Evolutionary conservation across 2,329 filamentous ascomycete species (phyloP).

Genomic region (Aureobasidium vineae): DNA sequence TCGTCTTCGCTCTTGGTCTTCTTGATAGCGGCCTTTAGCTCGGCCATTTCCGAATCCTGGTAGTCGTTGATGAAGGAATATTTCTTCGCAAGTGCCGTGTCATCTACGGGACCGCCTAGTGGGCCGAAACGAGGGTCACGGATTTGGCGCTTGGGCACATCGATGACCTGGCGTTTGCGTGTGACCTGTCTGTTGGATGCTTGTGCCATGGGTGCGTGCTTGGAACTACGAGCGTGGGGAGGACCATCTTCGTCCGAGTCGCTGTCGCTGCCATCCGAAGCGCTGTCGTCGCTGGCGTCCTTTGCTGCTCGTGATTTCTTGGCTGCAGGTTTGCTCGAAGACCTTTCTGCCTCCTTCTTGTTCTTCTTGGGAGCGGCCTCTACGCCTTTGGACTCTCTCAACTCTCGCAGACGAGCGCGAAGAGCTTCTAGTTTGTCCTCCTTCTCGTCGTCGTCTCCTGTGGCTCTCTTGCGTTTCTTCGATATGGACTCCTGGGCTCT

Average conservation of each 20-base stretch:
- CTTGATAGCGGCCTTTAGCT: constrained; percentile 67
- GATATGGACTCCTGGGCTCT: constrained; percentile 73
- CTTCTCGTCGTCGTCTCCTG: constrained; percentile 40
- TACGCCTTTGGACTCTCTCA: constrained; percentile 43
- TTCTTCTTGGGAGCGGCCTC: constrained; percentile 32
- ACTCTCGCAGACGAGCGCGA: constrained; percentile 46
- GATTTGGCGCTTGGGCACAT: constrained; percentile 54
- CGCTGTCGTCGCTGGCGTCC: constrained; percentile 28
- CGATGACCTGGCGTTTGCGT: constrained; percentile 72
- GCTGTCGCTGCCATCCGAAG: constrained; percentile 23
- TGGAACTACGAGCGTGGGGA: constrained; percentile 60
- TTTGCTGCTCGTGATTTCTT: constrained; percentile 31
- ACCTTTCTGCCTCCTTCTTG: neutral
- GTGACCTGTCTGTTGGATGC: constrained; percentile 81
- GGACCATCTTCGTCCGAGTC: constrained; percentile 36
- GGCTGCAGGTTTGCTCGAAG: constrained; percentile 14
- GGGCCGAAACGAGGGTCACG: constrained; percentile 90
- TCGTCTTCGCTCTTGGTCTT: constrained; percentile 63
- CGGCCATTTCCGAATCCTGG: constrained; percentile 74
- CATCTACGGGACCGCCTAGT: constrained; percentile 48
- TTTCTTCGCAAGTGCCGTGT: constrained; percentile 62
- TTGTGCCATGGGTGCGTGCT: constrained; percentile 84
- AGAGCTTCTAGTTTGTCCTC: constrained; percentile 50
- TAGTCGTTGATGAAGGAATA: constrained; percentile 91
- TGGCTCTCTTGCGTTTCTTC: constrained; percentile 46